phyloP scores from a whole-genome alignment of 768 basidiomycete genomes.

The Boletus pseudo-olivaceus region DNA sequence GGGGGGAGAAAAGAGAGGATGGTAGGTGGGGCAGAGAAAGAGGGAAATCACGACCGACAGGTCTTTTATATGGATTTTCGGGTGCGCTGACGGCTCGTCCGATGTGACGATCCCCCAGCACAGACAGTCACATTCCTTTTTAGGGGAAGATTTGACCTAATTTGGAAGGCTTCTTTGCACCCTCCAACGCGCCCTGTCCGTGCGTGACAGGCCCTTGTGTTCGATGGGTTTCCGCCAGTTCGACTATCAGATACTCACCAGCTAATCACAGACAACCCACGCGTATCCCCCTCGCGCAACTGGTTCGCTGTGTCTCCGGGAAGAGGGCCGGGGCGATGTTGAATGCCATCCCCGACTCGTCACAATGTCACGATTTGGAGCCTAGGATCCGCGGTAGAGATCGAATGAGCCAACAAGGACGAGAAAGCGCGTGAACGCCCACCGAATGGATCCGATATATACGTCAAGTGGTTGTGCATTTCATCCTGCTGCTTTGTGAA shows the following conservation, averaged over 20 bases:
- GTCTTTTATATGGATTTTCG: conserved; percentile 35
- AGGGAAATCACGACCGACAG: conserved; percentile 24
- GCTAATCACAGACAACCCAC: conserved; percentile 4
- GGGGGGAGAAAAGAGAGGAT: conserved; percentile 27
- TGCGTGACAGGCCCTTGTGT: conserved; percentile 25
- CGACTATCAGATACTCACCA: conserved; percentile 24
- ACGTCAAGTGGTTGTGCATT: not conserved
- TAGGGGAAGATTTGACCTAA: conserved; percentile 29
- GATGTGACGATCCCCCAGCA: conserved; percentile 32
- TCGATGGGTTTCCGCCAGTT: conserved; percentile 17
- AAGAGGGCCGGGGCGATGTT: not conserved
- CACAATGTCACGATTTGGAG: conserved; percentile 21
- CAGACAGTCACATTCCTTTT: conserved; percentile 31
- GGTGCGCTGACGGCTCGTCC: conserved; percentile 18
- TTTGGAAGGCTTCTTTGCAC: conserved; percentile 31
- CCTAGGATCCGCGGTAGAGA: conserved; percentile 26
- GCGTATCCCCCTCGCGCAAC: not conserved
- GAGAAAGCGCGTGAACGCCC: not conserved
- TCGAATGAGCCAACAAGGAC: conserved; percentile 1
- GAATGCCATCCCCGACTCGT: conserved; percentile 20
- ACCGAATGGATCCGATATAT: not conserved
- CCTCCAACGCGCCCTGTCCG: conserved; percentile 19
- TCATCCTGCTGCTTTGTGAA: not conserved
- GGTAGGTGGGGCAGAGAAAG: conserved; percentile 41
- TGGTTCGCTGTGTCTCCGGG: not conserved